Percentiles rank a stretch among this genome's conserved stretches.
These are phyloP conservation scores for Pyricularia sp. DNA, from an alignment of 2,329 filamentous ascomycete genomes.

Conservation along the genomic window DNA sequence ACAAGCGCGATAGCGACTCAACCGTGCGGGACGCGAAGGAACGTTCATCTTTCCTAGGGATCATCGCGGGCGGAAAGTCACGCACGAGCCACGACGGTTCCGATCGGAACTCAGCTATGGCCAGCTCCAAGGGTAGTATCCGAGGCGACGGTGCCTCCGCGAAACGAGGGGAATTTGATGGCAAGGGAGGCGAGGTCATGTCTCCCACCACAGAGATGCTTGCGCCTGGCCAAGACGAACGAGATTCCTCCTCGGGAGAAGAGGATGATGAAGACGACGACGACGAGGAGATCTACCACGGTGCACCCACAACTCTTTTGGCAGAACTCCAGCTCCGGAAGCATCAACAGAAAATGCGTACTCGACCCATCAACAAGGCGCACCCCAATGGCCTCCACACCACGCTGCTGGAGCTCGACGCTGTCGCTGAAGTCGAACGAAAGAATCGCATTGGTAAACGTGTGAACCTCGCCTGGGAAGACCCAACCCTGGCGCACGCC, in stretches of 20 bases:
- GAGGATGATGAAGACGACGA: slow-evolving; percentile 34
- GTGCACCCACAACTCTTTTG: slow-evolving; percentile 78
- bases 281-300: slow-evolving; percentile 46
- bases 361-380: slow-evolving; percentile 52
- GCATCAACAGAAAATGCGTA: slow-evolving; percentile 74
- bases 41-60: slow-evolving; percentile 38
- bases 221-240: slow-evolving; percentile 19
- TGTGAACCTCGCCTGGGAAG: slow-evolving; percentile 88
- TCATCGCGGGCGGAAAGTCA: slow-evolving; percentile 22
- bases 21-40: slow-evolving; percentile 19
- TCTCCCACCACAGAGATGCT: slow-evolving; percentile 8
- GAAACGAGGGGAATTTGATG: background rate
- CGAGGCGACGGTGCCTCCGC: background rate
- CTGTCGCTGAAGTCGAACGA: slow-evolving; percentile 77
- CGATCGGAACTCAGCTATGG: background rate
- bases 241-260: slow-evolving; percentile 24
- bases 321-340: slow-evolving; percentile 90
- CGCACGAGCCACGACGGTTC: background rate
- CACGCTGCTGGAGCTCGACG: slow-evolving; percentile 83
- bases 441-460: slow-evolving; percentile 64
- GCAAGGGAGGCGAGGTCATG: slow-evolving; percentile 6
- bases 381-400: slow-evolving; percentile 76
- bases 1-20: slow-evolving; percentile 7
- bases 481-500: slow-evolving; percentile 37
- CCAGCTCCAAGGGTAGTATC: background rate